Evolutionary conservation across 208 protist genomes (phyloP), one percentile per base, ranked within the genome.

Genomic region (Crithidia mellificae): DNA sequence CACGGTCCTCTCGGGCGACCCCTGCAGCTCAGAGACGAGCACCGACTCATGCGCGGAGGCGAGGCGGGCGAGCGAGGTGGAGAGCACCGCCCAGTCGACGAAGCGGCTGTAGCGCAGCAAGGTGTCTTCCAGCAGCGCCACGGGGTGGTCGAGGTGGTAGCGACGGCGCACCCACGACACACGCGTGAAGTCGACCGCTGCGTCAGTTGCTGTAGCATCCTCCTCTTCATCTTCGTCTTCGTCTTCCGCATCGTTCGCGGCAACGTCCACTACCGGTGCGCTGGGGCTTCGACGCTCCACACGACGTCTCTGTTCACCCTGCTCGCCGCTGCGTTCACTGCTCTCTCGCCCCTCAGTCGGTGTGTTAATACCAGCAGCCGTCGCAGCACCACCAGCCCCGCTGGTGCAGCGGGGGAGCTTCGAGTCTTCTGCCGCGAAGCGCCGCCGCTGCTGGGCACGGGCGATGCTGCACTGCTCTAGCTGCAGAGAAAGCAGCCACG

Each of bases 61-160:
- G 34, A 74, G 59, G 12, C 51, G 68, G 2, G 34, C 39, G 38
- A 68, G 30, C 0, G 68, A 36, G 22, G 30, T 65, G 36, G 52
- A 55, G 7, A 68, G 41, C 43, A 52, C 64, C 9, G 47, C 12
- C 44, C 43, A 50, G 30, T 64, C 52, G 9, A 73, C 34, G 32
- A 63, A 71, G 20, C 57, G 43, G 41, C 66, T 22, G 51, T 75
- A 74, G 20, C 74, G 74, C 39, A 66, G 63, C 41, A 72, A 19
- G 12, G 51, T 44, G 49, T 74, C 66, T 41, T 64, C 56, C 22
- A 80, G 68, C 64, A 74, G 56, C 9, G 74, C 74, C 1, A 11
- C 20, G 1, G 68, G 74, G 36, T 32, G 44, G 24, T 74, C 59
- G 32, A 74, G 74, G 63, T 62, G 46, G 56, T 79, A 70, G 19